These are phyloP conservation scores for Mucor irregularis DNA, from an alignment of 371 early-diverging fungal species.

Conservation along the genomic window DNA sequence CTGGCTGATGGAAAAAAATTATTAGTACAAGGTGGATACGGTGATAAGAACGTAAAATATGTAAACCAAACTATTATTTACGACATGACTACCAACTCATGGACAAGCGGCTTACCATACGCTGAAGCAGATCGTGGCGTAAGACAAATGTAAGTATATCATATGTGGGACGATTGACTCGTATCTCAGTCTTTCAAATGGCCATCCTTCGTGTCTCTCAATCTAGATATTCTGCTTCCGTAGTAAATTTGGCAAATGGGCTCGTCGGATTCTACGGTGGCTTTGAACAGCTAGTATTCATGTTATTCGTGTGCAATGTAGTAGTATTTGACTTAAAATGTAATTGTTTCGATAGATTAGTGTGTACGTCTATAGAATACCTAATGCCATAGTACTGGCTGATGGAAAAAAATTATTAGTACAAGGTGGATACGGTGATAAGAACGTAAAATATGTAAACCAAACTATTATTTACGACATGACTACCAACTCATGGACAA, in stretches of 20 bases:
- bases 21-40: neutral
- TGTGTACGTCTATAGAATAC: too few relatives aligned
- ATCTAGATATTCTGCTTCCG: neutral
- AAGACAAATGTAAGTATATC: conserved; percentile 7
- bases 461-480: conserved; percentile 3
- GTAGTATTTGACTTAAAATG: too few relatives aligned
- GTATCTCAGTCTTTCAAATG: too few relatives aligned
- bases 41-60: neutral
- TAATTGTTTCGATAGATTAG: too few relatives aligned
- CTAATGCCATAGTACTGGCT: too few relatives aligned
- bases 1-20: neutral
- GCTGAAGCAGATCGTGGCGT: neutral
- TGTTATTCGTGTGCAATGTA: too few relatives aligned
- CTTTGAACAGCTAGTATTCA: too few relatives aligned
- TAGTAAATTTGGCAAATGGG: conserved; percentile 1
- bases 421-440: too few relatives aligned
- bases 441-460: neutral
- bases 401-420: too few relatives aligned
- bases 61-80: neutral
- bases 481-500: neutral
- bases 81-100: neutral
- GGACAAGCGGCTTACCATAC: neutral
- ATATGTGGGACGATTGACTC: neutral
- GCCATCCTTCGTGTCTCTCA: neutral
- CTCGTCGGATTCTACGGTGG: conserved; percentile 5